Evolutionary conservation across 2,329 filamentous ascomycete species (phyloP).

Genomic region (Huntiella decipiens): DNA sequence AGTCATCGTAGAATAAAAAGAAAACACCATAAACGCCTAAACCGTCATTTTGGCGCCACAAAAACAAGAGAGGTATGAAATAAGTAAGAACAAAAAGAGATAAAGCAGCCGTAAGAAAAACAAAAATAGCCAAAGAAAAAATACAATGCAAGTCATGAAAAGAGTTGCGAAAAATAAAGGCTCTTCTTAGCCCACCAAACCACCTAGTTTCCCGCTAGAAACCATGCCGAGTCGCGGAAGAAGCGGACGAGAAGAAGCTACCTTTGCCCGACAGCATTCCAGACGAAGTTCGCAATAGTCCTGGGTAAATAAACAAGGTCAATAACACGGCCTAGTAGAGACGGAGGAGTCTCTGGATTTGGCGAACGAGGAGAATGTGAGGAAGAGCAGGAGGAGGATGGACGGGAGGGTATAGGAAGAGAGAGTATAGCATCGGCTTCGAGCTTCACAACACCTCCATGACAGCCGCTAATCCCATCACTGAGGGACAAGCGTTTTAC

Average conservation of each 20-base stretch:
- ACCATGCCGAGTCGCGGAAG: background rate
- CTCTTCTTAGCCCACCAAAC: too few relatives aligned
- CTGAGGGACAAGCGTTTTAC: too few relatives aligned
- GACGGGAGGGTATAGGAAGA: conserved; percentile 47
- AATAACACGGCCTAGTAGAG: conserved; percentile 56
- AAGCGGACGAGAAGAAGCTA: conserved; percentile 15
- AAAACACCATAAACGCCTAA: background rate
- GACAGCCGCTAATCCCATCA: too few relatives aligned
- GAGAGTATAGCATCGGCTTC: conserved; percentile 42
- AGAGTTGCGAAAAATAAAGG: background rate
- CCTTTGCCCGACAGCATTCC: conserved; percentile 49
- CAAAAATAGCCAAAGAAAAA: conserved; percentile 1
- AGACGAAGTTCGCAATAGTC: conserved; percentile 52
- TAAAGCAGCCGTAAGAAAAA: background rate
- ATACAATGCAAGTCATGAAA: background rate
- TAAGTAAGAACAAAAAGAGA: conserved; percentile 1
- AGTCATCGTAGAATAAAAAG: background rate
- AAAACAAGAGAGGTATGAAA: background rate
- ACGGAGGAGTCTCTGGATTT: conserved; percentile 29
- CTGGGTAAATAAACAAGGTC: conserved; percentile 60
- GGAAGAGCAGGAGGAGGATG: background rate
- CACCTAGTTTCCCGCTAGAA: too few relatives aligned
- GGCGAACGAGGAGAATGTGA: conserved; percentile 3
- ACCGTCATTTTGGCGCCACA: background rate
- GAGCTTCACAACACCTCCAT: too few relatives aligned